Percentiles rank a stretch among this genome's conserved stretches.
Conservation (phyloP, 306 rosid genomes). For the Crataegus laevigata region DNA sequence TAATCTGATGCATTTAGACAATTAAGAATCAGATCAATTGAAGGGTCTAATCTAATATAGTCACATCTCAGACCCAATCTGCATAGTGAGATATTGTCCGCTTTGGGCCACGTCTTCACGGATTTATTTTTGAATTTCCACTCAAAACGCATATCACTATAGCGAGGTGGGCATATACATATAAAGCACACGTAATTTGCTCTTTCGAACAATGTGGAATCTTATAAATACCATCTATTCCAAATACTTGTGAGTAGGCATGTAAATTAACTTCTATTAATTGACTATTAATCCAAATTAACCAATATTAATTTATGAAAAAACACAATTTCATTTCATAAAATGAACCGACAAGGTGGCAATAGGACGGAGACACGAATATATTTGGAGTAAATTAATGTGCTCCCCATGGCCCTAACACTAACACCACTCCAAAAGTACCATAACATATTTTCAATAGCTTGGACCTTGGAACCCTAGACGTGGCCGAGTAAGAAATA, state of each 20-base stretch:
- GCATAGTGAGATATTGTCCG: too few relatives aligned
- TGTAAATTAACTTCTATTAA: not conserved
- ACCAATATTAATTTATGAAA: not conserved
- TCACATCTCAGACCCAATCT: too few relatives aligned
- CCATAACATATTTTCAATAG: not conserved
- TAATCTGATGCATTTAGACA: not conserved
- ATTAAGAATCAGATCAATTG: not conserved
- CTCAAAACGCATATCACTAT: too few relatives aligned
- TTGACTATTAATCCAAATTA: not conserved
- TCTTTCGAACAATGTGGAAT: too few relatives aligned
- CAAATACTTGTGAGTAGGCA: not conserved
- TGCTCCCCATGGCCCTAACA: constrained; percentile 47
- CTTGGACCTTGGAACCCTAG: not conserved
- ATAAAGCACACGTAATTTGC: too few relatives aligned
- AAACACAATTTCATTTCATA: not conserved
- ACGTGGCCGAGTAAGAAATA: constrained; percentile 6
- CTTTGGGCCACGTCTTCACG: too few relatives aligned
- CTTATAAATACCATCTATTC: not conserved
- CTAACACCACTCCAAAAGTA: constrained; percentile 25
- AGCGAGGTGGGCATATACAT: too few relatives aligned
- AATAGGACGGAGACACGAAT: not conserved
- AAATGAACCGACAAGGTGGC: constrained; percentile 8
- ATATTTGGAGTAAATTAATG: constrained; percentile 14
- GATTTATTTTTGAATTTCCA: too few relatives aligned
- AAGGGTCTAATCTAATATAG: too few relatives aligned